Evolutionary conservation across 192 early-diverging fungal genomes (phyloP).

Genomic region (Mortierella hygrophila): DNA sequence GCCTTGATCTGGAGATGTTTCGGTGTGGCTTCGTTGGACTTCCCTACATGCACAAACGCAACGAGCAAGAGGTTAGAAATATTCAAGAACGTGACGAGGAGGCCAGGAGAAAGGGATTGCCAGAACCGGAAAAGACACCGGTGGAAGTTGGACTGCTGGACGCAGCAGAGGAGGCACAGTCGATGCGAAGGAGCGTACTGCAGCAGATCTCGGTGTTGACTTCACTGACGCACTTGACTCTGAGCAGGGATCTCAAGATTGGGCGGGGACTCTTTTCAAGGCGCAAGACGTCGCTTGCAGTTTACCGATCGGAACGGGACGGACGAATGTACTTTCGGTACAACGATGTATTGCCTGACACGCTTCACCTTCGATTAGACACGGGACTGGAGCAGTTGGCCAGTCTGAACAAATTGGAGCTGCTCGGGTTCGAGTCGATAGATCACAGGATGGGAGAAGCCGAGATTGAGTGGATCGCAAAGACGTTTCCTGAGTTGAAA

Average conservation of each 20-base stretch:
- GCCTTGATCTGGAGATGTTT: conserved; percentile 2
- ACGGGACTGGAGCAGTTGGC: not conserved
- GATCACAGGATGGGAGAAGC: not conserved
- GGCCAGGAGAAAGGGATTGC: not conserved
- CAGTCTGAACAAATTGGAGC: not conserved
- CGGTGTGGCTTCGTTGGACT: not conserved
- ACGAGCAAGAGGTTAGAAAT: not conserved
- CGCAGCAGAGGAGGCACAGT: not conserved
- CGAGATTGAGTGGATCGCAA: not conserved
- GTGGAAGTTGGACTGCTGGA: not conserved
- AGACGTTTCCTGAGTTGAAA: not conserved
- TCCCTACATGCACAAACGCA: not conserved
- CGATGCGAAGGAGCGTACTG: not conserved
- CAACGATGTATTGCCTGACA: not conserved
- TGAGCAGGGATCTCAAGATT: not conserved
- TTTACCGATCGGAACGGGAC: not conserved
- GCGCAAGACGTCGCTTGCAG: not conserved
- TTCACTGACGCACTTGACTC: not conserved
- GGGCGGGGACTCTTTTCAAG: not conserved
- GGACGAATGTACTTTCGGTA: not conserved
- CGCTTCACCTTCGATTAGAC: not conserved
- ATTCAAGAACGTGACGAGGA: not conserved
- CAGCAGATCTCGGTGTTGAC: not conserved
- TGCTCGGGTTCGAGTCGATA: not conserved
- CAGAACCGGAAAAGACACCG: not conserved